Conservation (phyloP, 352 stramenopile genomes). For the Globisporangium alternatum region DNA sequence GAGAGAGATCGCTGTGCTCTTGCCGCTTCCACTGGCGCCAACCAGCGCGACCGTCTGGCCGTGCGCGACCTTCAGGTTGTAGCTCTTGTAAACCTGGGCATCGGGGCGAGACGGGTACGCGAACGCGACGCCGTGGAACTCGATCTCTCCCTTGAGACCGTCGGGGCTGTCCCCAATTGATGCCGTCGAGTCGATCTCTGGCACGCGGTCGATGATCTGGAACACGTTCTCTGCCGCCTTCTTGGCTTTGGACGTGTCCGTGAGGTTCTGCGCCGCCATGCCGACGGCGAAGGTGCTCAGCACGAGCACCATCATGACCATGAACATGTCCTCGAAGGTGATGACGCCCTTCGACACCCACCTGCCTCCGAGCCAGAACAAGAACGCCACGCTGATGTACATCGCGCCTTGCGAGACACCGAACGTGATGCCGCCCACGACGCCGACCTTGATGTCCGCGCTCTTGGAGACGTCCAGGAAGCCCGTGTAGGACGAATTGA, state of each 20-base stretch:
- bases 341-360: conserved; percentile 38
- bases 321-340: conserved; percentile 42
- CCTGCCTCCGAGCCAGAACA: conserved; percentile 57
- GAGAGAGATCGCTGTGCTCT: conserved; percentile 75
- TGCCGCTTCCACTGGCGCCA: conserved; percentile 79
- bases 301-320: conserved; percentile 34
- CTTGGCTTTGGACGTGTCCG: conserved; percentile 31
- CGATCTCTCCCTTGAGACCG: conserved; percentile 40
- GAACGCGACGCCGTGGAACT: conserved; percentile 78
- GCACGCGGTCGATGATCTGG: conserved; percentile 42
- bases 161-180: background rate
- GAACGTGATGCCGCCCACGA: conserved; percentile 43
- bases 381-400: conserved; percentile 46
- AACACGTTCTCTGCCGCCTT: conserved; percentile 33
- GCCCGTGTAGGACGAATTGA: conserved; percentile 20
- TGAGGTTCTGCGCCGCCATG: conserved; percentile 25
- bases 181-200: conserved; percentile 12
- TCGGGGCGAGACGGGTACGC: conserved; percentile 49
- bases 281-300: conserved; percentile 32
- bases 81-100: conserved; percentile 32
- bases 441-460: conserved; percentile 29
- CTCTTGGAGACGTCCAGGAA: conserved; percentile 26
- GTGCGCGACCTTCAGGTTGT: conserved; percentile 45
- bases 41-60: conserved; percentile 81
- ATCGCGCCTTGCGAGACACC: conserved; percentile 54